Evolutionary conservation across 179 eudicot genomes (phyloP).

Genomic region (Carnegiea gigantea): DNA sequence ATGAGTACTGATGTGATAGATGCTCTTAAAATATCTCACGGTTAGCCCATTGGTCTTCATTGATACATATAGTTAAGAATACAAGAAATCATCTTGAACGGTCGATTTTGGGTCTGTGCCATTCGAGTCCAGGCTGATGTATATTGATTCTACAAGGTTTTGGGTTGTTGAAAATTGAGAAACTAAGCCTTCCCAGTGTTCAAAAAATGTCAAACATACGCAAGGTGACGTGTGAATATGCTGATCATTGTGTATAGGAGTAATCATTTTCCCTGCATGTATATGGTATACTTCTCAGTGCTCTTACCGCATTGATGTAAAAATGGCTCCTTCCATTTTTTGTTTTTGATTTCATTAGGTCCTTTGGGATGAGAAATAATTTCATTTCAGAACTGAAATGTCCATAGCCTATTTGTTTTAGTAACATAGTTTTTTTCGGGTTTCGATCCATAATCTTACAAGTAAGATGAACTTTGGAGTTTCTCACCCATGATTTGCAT

Average conservation of each 20-base stretch:
- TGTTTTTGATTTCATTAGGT: no score
- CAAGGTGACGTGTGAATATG: neutral
- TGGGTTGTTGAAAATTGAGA: neutral
- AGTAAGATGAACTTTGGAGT: no score
- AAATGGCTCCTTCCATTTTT: no score
- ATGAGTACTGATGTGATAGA: conserved; percentile 45
- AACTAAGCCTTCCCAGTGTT: neutral
- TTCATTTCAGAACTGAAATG: no score
- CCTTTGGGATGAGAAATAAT: no score
- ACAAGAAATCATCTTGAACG: conserved; percentile 10
- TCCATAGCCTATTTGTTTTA: no score
- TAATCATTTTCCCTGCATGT: neutral
- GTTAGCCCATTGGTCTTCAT: neutral
- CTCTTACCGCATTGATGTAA: no score
- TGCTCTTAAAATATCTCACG: neutral
- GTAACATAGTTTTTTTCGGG: no score
- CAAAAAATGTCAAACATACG: neutral
- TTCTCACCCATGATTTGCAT: no score
- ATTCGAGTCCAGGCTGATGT: neutral
- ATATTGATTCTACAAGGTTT: neutral
- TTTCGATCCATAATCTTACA: no score
- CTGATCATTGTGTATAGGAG: neutral
- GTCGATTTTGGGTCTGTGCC: neutral
- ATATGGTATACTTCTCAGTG: neutral
- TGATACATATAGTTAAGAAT: neutral